Conservation (phyloP, 2,329 filamentous ascomycete genomes). For the Domatiomyces globalis region DNA sequence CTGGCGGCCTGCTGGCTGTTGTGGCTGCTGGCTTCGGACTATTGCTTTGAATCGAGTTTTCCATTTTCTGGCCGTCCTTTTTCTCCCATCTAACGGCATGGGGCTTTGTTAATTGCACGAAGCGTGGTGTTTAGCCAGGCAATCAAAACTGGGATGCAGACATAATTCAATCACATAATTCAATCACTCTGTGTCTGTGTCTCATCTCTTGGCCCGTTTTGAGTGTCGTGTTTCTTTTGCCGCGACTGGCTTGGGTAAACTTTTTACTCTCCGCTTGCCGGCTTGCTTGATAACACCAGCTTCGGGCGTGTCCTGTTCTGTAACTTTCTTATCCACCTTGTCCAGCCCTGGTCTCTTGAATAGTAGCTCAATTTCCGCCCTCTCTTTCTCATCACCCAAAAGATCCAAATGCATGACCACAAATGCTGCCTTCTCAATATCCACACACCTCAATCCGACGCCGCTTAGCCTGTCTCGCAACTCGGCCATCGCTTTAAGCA, state of each 20-base stretch:
- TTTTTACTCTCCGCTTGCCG: background rate
- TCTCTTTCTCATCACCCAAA: constrained; percentile 5
- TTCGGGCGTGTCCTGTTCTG: background rate
- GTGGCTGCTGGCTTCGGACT: constrained; percentile 11
- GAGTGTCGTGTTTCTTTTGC: constrained; percentile 1
- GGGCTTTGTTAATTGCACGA: background rate
- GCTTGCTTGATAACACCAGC: background rate
- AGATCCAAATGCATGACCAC: constrained; percentile 13
- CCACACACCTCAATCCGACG: constrained; percentile 4
- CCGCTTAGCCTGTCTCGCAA: constrained; percentile 7
- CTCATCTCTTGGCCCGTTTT: constrained; percentile 2
- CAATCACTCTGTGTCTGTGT: background rate
- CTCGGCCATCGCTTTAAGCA: constrained; percentile 6
- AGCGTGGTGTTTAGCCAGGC: background rate
- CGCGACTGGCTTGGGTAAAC: background rate
- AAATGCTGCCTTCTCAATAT: constrained; percentile 16
- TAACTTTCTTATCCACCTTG: background rate
- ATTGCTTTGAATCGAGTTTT: background rate
- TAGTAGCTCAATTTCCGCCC: constrained; percentile 4
- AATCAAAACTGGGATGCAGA: background rate
- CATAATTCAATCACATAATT: background rate
- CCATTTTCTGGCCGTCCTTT: background rate
- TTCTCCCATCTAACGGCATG: background rate
- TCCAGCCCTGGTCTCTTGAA: background rate
- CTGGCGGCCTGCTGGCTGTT: constrained; percentile 20